Evolutionary conservation across 352 stramenopile genomes (phyloP), one percentile per base, ranked within the genome.

Genomic region (Peronospora belbahrii): DNA sequence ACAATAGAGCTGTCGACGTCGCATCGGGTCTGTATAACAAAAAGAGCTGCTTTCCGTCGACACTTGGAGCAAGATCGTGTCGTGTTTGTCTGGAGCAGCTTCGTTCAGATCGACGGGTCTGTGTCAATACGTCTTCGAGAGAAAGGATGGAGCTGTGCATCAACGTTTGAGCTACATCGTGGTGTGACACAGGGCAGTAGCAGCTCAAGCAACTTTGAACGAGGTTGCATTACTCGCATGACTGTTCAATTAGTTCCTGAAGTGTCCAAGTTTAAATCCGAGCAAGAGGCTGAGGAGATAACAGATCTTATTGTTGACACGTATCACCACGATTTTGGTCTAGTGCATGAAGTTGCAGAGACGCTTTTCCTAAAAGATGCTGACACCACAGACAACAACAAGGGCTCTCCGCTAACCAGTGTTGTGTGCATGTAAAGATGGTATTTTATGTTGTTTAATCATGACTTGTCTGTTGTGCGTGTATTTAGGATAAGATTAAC

Each of bases 31-130:
- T 40, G n/a, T 11, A 4, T 69, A 8, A 66, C 36, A 6, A 63
- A 64, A 10, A 32, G 50, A 19, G 23, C 37, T 6, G 55, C 45
- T 18, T 56, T 72, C 15, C 46, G 48, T 15, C 62, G 59, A 1
- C 48, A 56, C n/a, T 34, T 59, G 10, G 59, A 68, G 31, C 18
- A 53, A 3, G 45, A 61, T 6, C 49, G 55, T 14, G 42, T 68
- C n/a, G 42, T 67, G 3, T 57, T 64, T 13, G 50, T 72, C 7
- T 72, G 62, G 55, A 57, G 34, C 22, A 51, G 47, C 8, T 43
- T 57, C 24, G 48, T 73, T 1, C 39, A 70, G 25, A 70, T 65
- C 13, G 43, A 56, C 1, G 59, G 56, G 14, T 56, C 48, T 0
- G 24, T 65, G 1, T 62, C 39, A 14, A 43, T 73, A 2, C 52